Base-by-base conservation (phyloP, 768 basidiomycete species). In the Podaxis sp. region DNA sequence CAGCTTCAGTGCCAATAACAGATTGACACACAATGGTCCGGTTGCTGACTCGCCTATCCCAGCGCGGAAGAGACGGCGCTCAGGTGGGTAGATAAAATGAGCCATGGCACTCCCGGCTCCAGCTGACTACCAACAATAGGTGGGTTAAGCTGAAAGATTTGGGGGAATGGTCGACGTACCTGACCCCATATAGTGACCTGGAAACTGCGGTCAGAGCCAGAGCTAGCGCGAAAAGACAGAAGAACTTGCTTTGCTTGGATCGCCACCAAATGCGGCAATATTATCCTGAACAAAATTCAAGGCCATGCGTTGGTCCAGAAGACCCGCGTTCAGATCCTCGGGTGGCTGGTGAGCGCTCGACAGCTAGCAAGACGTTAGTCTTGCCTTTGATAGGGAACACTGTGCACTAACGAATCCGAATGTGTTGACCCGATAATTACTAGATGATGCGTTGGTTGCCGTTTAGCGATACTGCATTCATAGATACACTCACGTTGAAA, bases 211-310 rank as follows among this genome's bases (percentile, higher is more conserved):
- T 60, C 22, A 60, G 49, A 17, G 26, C 15, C n/a, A 57, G 22
- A 33, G n/a, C 15, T 24, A 33, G 40, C 0, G 15, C 26, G 53
- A 46, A 5, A 41, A 13, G 26, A 28, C 22, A 8, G 12, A 17
- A 41, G 26, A 6, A 60, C 67, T 30, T 67, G 78, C 85, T 44
- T 62, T 62, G 44, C 74, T 86, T 88, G 12, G 72, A 65, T 88
- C 83, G 0, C 88, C 88, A 12, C 87, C 87, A 67, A 90, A 90
- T 2, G 79, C 78, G 2, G 75, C 80, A 17, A 90, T 84, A 66
- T 91, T 87, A n/a, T 86, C 75, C 64, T 88, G 82, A 0, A 90
- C 73, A 71, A 88, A 91, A 15, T 74, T 66, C 0, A 92, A 72
- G 0, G 87, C 87, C 36, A 78, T 74, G 1, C 79, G 74, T 71